Percentiles rank a stretch among this genome's conserved stretches.
Evolutionary conservation across 2,329 filamentous ascomycete species (phyloP).

Genomic region (Plenodomus tracheiphilus): DNA sequence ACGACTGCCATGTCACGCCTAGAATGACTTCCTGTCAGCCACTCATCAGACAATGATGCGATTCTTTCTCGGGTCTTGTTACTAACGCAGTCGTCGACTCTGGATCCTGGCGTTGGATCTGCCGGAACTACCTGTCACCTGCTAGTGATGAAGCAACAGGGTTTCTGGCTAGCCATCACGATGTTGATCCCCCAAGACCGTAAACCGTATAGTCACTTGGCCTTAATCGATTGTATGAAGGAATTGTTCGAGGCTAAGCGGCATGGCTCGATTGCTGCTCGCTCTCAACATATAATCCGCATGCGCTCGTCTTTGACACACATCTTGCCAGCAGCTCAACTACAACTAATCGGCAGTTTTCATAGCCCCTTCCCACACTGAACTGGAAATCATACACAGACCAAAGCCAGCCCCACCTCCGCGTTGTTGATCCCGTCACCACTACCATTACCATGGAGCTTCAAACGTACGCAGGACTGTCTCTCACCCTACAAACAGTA

Average conservation of each 20-base stretch:
- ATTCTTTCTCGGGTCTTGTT: neutral
- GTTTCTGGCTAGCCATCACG: constrained; percentile 8
- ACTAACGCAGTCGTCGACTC: constrained; percentile 1
- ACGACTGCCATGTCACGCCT: neutral
- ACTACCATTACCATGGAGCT: constrained; percentile 17
- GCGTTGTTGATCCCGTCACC: too few species aligned
- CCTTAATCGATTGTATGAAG: too few species aligned
- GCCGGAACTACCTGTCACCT: constrained; percentile 4
- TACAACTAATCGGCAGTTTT: too few species aligned
- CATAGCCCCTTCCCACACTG: too few species aligned
- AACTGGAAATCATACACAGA: too few species aligned
- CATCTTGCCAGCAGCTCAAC: too few species aligned
- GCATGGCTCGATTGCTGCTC: too few species aligned
- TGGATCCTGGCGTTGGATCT: constrained; percentile 8
- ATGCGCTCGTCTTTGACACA: too few species aligned
- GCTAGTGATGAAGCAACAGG: constrained; percentile 1
- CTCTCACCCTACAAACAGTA: constrained; percentile 27
- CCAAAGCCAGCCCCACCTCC: neutral
- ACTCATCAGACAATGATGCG: neutral
- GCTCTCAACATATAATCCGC: too few species aligned
- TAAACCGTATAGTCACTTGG: neutral
- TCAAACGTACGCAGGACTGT: constrained; percentile 17
- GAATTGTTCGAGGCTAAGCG: too few species aligned
- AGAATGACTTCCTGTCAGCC: neutral
- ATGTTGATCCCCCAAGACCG: constrained; percentile 7